phyloP scores from a whole-genome alignment of 2,329 filamentous ascomycete species.

The Aphanocladium album region DNA sequence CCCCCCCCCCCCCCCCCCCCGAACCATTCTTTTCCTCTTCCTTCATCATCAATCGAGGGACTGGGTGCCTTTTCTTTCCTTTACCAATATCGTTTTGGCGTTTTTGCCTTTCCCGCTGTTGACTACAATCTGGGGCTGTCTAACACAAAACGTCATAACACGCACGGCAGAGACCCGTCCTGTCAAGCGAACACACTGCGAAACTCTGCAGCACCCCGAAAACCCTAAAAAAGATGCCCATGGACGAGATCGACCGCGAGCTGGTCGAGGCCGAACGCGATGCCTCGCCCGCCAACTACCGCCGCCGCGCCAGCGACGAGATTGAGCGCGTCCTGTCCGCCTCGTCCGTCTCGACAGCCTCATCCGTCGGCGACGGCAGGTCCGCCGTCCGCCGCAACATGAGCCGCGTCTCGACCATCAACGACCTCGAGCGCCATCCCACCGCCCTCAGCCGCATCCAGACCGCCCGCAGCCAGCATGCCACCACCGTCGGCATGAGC shows the following conservation, averaged over 20 bases:
- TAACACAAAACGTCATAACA: conserved; percentile 1
- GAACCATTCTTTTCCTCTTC: not conserved
- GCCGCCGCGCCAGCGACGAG: conserved; percentile 42
- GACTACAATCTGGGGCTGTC: not conserved
- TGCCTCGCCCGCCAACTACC: conserved; percentile 40
- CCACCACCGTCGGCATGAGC: conserved; percentile 59
- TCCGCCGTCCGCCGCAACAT: conserved; percentile 41
- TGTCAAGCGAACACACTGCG: not conserved
- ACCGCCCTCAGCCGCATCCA: conserved; percentile 68
- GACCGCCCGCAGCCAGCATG: conserved; percentile 66
- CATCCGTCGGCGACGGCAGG: conserved; percentile 34
- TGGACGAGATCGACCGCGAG: conserved; percentile 51
- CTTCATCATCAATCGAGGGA: not conserved
- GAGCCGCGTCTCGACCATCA: conserved; percentile 58
- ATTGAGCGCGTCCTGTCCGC: conserved; percentile 56
- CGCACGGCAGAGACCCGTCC: conserved; percentile 6
- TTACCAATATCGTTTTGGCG: not conserved
- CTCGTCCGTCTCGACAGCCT: conserved; percentile 47
- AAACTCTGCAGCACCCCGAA: not conserved
- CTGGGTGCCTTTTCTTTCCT: not conserved
- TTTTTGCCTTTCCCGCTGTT: not conserved
- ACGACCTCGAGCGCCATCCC: conserved; percentile 63
- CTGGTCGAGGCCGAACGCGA: conserved; percentile 50
- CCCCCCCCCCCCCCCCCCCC: not conserved
- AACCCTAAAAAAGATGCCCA: conserved; percentile 26